Evolutionary conservation across 805 yeast genomes (phyloP), one percentile per base, ranked within the genome.

Genomic region (Clavispora santaluciae): DNA sequence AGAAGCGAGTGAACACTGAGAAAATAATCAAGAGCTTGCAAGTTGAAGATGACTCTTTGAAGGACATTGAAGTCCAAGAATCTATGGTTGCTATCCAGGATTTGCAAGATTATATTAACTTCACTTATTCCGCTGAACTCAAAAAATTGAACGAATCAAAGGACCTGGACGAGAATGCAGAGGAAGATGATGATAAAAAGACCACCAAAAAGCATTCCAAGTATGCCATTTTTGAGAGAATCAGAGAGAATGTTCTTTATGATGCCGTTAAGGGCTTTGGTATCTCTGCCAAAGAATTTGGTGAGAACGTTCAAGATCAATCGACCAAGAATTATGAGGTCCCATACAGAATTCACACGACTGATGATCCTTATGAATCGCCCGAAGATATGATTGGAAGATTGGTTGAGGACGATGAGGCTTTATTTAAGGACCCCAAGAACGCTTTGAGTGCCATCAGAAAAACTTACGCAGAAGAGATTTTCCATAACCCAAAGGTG

Each of bases 21-120:
- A 75, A 74, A 39, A 68, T 86, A 40, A 75, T 76, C 35, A 66
- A 73, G 17, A 63, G 75, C 12, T 60, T 88, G 43, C 66, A 68
- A n/a, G 59, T 75, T 9, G 74, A 73, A 37, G 95, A 86, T 57
- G 68, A 75, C 20, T 55, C 67, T 38, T 64, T 78, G 16, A 83
- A 78, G 39, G 76, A 75, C 43, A 70, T 84, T 36, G 70, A 61
- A 20, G 60, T 68, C 13, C 80, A 88, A 20, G 75, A 72, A 34
- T 68, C 83, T 4, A 76, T 87, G 61, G 83, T 84, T 4, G 95
- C 87, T 44, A 73, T 83, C 41, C 97, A 91, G 61, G 99, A 93
- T 65, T 67, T 88, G 25, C 79, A 82, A 53, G 96, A 90, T 46
- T 90, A 83, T 59, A 59, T 93, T 41, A 83, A 81, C 51, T 93